Conservation (phyloP, 108 stramenopile genomes). For the Nannochloropsis oceanica region DNA sequence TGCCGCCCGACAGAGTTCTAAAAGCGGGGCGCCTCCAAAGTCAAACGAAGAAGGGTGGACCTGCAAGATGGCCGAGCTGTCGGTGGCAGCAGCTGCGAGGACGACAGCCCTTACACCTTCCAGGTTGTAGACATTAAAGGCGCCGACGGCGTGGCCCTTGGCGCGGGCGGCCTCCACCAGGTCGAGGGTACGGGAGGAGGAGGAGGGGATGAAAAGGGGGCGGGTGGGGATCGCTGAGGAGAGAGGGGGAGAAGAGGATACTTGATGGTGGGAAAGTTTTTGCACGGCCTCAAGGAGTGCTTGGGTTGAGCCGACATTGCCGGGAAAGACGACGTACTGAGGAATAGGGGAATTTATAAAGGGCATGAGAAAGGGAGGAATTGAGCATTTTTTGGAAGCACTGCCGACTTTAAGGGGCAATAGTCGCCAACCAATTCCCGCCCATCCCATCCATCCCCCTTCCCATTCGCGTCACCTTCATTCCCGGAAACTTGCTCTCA, state of each 20-base stretch:
- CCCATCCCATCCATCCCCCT: background rate
- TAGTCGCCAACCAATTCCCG: background rate
- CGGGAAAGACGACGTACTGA: slow-evolving; percentile 44
- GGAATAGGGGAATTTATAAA: background rate
- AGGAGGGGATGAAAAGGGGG: background rate
- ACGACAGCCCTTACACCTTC: slow-evolving; percentile 28
- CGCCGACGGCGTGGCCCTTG: slow-evolving; percentile 18
- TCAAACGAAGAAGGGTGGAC: background rate
- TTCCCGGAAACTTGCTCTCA: slow-evolving; percentile 33
- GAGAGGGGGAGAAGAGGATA: background rate
- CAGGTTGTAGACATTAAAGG: slow-evolving; percentile 32
- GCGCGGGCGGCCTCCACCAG: slow-evolving; percentile 15
- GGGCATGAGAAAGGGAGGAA: background rate
- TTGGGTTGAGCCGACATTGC: slow-evolving; percentile 41
- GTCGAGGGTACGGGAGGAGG: background rate
- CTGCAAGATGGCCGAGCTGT: slow-evolving; percentile 27
- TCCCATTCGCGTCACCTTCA: background rate
- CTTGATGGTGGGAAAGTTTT: background rate
- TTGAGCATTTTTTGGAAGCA: no score
- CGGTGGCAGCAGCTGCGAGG: slow-evolving; percentile 11
- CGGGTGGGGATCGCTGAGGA: background rate
- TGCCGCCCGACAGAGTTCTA: background rate
- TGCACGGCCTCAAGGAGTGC: slow-evolving; percentile 28
- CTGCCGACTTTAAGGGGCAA: no score
- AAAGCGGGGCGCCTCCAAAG: background rate